Evolutionary conservation across 2,329 filamentous ascomycete genomes (phyloP).

Genomic region (Aspergillus udagawae): DNA sequence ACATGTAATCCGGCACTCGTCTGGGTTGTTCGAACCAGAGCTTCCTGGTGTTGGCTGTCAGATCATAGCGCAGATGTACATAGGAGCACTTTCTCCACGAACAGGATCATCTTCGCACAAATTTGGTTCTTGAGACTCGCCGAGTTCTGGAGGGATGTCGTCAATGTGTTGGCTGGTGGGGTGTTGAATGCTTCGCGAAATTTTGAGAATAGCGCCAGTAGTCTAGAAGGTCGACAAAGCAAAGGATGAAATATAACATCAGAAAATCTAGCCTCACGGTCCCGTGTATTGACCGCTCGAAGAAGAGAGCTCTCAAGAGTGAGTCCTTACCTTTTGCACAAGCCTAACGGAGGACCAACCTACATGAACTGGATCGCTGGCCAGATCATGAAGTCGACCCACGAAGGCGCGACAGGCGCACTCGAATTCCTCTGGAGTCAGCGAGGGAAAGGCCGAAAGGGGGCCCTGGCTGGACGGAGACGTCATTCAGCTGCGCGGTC

Average conservation of each 20-base stretch:
- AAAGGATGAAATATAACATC: conserved; percentile 1
- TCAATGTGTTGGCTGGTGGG: conserved; percentile 6
- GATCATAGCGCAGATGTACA: conserved; percentile 9
- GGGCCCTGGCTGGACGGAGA: conserved; percentile 3
- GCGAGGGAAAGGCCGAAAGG: conserved; percentile 53
- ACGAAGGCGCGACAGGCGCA: conserved; percentile 60
- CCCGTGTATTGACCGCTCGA: neutral
- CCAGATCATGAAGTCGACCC: conserved; percentile 49
- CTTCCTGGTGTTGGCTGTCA: conserved; percentile 39
- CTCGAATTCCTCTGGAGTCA: conserved; percentile 60
- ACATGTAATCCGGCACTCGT: conserved; percentile 46
- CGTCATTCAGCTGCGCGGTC: conserved; percentile 9
- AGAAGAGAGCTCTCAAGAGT: conserved; percentile 4
- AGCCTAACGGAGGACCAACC: conserved; percentile 38
- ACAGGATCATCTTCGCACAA: conserved; percentile 29
- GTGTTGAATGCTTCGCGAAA: conserved; percentile 23
- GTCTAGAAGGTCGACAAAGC: conserved; percentile 19
- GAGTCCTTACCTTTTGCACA: conserved; percentile 25
- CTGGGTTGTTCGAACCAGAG: conserved; percentile 33
- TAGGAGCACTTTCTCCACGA: conserved; percentile 11
- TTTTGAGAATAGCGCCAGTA: conserved; percentile 24
- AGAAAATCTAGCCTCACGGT: neutral
- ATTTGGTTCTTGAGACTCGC: conserved; percentile 11
- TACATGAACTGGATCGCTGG: conserved; percentile 50
- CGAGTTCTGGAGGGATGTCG: conserved; percentile 8